phyloP scores from a whole-genome alignment of 805 yeast genomes.

The Scheffersomyces lignosus region DNA sequence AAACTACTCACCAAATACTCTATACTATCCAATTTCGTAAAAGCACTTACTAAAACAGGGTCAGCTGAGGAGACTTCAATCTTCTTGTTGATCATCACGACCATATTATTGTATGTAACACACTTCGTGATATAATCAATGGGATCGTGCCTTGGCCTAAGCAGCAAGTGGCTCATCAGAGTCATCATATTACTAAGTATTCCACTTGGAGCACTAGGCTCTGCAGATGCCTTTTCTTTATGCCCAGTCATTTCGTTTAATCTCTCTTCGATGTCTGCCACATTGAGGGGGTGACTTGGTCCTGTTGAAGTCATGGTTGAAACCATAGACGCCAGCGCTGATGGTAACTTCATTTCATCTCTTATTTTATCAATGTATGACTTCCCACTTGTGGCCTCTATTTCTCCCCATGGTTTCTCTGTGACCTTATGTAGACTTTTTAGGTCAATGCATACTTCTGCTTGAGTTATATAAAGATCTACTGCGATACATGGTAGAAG shows the following conservation, averaged over 20 bases:
- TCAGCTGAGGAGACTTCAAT: slow-evolving; percentile 65
- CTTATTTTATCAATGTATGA: slow-evolving; percentile 61
- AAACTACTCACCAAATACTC: slow-evolving; percentile 49
- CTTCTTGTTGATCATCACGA: slow-evolving; percentile 61
- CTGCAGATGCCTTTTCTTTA: slow-evolving; percentile 7
- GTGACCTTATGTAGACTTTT: slow-evolving; percentile 38
- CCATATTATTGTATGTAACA: slow-evolving; percentile 50
- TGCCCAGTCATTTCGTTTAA: slow-evolving; percentile 11
- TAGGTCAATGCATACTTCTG: slow-evolving; percentile 43
- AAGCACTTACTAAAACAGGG: slow-evolving; percentile 61
- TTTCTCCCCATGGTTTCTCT: slow-evolving; percentile 63
- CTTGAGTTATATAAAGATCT: slow-evolving; percentile 60
- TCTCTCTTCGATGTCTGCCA: slow-evolving; percentile 21
- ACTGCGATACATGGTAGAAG: slow-evolving; percentile 44
- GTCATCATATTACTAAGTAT: slow-evolving; percentile 21
- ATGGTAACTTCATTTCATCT: slow-evolving; percentile 48
- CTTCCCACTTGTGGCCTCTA: slow-evolving; percentile 36
- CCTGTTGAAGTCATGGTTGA: slow-evolving; percentile 4
- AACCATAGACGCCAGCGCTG: slow-evolving; percentile 7
- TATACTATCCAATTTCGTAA: slow-evolving; percentile 61
- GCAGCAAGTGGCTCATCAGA: slow-evolving; percentile 25
- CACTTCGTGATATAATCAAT: slow-evolving; percentile 59
- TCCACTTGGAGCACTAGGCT: slow-evolving; percentile 3
- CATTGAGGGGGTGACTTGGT: slow-evolving; percentile 21
- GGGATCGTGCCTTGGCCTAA: slow-evolving; percentile 34